phyloP scores from a whole-genome alignment of 352 stramenopile genomes.

The Globisporangium uncinulatum region DNA sequence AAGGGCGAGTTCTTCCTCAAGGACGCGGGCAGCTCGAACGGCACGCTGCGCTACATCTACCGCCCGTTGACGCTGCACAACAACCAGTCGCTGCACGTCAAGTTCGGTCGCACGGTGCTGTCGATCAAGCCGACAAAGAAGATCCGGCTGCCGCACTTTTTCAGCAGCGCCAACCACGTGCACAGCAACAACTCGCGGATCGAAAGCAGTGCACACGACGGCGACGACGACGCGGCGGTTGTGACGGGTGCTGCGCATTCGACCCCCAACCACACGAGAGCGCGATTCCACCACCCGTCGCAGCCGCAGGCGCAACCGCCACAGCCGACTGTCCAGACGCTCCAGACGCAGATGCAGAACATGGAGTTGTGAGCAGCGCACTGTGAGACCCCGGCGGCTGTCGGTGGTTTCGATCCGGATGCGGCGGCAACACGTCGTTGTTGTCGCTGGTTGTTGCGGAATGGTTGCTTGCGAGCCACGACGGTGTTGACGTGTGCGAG shows the following conservation, averaged over 20 bases:
- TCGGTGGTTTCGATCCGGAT: too few relatives aligned
- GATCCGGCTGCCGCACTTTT: slow-evolving; percentile 82
- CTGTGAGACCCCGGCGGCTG: background rate
- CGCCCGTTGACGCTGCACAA: slow-evolving; percentile 88
- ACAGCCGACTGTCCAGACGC: slow-evolving; percentile 25
- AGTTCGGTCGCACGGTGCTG: slow-evolving; percentile 82
- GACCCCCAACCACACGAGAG: slow-evolving; percentile 68
- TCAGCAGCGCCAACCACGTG: slow-evolving; percentile 47
- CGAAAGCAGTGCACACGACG: slow-evolving; percentile 53
- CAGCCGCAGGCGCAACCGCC: slow-evolving; percentile 30
- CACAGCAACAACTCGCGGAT: slow-evolving; percentile 48
- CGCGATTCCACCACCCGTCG: slow-evolving; percentile 40
- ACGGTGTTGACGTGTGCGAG: too few relatives aligned
- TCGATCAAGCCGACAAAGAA: slow-evolving; percentile 89
- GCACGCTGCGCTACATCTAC: slow-evolving; percentile 93
- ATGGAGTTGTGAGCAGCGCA: slow-evolving; percentile 51
- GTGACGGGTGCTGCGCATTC: slow-evolving; percentile 19
- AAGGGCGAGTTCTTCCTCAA: slow-evolving; percentile 94
- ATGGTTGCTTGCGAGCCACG: too few relatives aligned
- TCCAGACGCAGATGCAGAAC: slow-evolving; percentile 67
- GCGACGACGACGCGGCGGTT: slow-evolving; percentile 41
- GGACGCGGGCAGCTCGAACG: slow-evolving; percentile 92
- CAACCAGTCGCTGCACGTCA: slow-evolving; percentile 84
- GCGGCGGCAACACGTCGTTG: too few relatives aligned
- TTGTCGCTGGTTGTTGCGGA: too few relatives aligned